Evolutionary conservation across 169 alveolate species (phyloP).

Genomic region (Eimeria necatrix): DNA sequence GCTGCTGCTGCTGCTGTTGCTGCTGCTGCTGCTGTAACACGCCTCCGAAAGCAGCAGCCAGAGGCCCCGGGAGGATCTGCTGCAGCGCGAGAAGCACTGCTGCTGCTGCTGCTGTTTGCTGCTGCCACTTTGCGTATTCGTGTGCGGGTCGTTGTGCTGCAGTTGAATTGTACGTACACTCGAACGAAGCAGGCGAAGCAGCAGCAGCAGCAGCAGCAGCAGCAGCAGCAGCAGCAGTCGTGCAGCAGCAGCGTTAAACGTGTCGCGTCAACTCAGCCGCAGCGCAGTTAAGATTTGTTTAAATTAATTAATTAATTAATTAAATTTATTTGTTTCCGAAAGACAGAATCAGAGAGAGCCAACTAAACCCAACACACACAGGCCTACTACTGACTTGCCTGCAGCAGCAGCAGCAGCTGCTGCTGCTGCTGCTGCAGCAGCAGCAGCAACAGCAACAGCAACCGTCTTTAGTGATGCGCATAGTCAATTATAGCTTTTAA

Average conservation of each 20-base stretch:
- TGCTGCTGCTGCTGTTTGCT: background rate
- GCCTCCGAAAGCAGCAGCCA: background rate
- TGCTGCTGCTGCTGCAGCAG: constrained; percentile 37
- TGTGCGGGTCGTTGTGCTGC: background rate
- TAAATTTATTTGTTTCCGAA: no score
- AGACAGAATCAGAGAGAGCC: no score
- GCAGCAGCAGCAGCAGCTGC: background rate
- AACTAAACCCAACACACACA: no score
- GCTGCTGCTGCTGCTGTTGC: background rate
- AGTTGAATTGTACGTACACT: background rate
- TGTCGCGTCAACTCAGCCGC: background rate
- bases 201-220: constrained; percentile 29
- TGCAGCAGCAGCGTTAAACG: background rate
- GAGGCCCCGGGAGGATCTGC: background rate
- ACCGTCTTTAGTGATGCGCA: no score
- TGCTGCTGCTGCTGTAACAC: no score
- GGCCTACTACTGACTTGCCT: background rate
- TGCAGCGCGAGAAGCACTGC: background rate
- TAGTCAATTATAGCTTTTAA: no score
- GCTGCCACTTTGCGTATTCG: background rate
- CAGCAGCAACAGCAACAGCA: constrained; percentile 35
- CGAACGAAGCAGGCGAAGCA: background rate
- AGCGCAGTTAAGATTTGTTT: no score
- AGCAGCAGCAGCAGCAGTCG: background rate
- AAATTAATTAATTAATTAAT: no score